These are phyloP conservation scores for Lathyrus aphaca DNA, from an alignment of 306 rosid genomes.

Conservation along the genomic window DNA sequence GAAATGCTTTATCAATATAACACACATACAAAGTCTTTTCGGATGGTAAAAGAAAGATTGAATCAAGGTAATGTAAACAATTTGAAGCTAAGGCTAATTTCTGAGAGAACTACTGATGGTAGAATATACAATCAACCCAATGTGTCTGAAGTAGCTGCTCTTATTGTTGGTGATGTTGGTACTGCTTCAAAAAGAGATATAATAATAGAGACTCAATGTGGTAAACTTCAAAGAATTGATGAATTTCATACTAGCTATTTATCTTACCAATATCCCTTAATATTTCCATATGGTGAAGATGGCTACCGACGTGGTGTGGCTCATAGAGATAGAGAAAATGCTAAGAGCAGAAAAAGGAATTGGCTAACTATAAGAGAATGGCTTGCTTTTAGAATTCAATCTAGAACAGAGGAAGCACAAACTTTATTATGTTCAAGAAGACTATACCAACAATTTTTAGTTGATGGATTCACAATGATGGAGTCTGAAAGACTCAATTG, in stretches of 20 bases:
- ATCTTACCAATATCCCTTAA: background rate
- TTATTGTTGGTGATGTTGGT: constrained; percentile 9
- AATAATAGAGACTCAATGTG: background rate
- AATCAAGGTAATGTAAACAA: background rate
- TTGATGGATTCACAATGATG: constrained; percentile 4
- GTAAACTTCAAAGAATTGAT: constrained; percentile 6
- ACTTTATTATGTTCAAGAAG: constrained; percentile 12
- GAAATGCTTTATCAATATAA: constrained; percentile 11
- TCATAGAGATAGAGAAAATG: background rate
- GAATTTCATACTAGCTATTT: constrained; percentile 3
- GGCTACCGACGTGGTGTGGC: background rate
- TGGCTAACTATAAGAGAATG: background rate
- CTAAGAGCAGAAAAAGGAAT: background rate
- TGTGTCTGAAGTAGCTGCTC: background rate
- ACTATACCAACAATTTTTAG: background rate
- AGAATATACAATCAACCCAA: background rate
- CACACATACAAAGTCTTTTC: background rate
- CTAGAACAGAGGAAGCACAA: background rate
- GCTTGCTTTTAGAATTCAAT: constrained; percentile 5
- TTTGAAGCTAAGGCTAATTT: background rate
- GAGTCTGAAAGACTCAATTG: background rate
- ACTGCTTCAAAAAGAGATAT: constrained; percentile 11
- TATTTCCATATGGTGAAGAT: constrained; percentile 17
- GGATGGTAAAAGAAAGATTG: constrained; percentile 4
- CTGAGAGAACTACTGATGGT: background rate